Percentiles rank a stretch among this genome's conserved stretches.
Evolutionary conservation across 768 basidiomycete species (phyloP).

Genomic region (Basidioascus undulatus): DNA sequence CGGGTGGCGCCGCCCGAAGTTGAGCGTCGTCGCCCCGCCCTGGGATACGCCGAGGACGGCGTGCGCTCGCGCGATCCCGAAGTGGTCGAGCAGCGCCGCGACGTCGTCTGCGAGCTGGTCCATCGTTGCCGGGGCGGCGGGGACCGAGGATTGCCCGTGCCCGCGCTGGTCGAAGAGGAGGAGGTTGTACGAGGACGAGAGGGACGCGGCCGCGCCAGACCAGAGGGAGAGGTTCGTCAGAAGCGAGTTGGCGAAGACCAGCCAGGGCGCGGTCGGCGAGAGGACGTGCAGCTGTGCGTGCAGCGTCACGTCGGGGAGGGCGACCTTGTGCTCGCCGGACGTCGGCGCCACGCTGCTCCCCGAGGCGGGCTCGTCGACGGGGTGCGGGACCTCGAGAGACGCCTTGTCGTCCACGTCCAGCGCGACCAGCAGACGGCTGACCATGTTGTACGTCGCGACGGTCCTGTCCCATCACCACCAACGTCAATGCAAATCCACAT

Average conservation of each 20-base stretch:
- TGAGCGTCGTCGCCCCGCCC: slow-evolving; percentile 17
- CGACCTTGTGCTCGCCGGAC: slow-evolving; percentile 8
- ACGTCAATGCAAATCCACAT: too few species aligned
- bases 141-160: slow-evolving; percentile 16
- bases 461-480: too few species aligned
- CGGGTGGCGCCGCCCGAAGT: slow-evolving; percentile 15
- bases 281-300: slow-evolving; percentile 1
- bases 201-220: slow-evolving; percentile 12
- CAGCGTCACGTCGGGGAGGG: slow-evolving; percentile 4
- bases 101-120: slow-evolving; percentile 16
- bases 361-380: too few species aligned
- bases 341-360: too few species aligned
- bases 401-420: slow-evolving; percentile 35
- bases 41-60: slow-evolving; percentile 19
- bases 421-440: slow-evolving; percentile 38
- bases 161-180: slow-evolving; percentile 18
- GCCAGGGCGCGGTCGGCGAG: slow-evolving; percentile 12
- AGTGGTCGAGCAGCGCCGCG: slow-evolving; percentile 12
- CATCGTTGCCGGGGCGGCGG: slow-evolving; percentile 12
- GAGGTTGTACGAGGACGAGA: slow-evolving; percentile 16
- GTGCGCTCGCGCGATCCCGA: slow-evolving; percentile 13
- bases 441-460: slow-evolving; percentile 40
- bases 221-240: slow-evolving; percentile 18
- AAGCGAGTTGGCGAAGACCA: slow-evolving; percentile 18
- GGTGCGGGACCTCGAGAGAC: slow-evolving; percentile 10